A percentile compares a stretch with the other conserved stretches of the same genome.
Conservation (phyloP, 2,329 filamentous ascomycete species). For the Phialocephala subalpina region DNA sequence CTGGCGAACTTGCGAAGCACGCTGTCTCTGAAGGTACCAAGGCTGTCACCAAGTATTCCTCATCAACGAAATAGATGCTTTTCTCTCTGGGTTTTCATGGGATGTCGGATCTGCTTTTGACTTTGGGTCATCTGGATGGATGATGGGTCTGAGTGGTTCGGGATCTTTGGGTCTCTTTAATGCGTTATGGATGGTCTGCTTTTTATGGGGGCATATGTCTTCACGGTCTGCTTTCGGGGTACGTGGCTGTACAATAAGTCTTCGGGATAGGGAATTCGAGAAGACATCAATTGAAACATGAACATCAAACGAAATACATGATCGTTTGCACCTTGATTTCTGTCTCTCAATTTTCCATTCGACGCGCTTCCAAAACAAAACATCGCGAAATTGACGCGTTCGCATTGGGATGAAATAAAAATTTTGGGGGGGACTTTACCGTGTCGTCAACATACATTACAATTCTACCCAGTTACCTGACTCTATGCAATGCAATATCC, state of each 20-base stretch:
- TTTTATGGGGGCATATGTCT: constrained; percentile 72
- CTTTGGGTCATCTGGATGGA: constrained; percentile 48
- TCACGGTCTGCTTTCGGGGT: constrained; percentile 73
- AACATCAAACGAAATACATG: constrained; percentile 29
- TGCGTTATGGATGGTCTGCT: constrained; percentile 77
- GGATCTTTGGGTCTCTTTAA: constrained; percentile 57
- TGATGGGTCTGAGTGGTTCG: constrained; percentile 40
- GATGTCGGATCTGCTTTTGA: constrained; percentile 59
- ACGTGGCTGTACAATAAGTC: constrained; percentile 75
- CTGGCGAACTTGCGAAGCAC: constrained; percentile 99
- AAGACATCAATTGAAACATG: constrained; percentile 43
- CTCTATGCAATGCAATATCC: neutral
- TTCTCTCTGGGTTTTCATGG: constrained; percentile 64
- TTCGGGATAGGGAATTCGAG: constrained; percentile 45
- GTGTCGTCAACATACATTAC: neutral
- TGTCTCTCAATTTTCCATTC: neutral
- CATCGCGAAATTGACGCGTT: neutral
- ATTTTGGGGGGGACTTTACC: neutral
- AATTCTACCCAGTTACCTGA: neutral
- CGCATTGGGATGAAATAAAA: neutral
- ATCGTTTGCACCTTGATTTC: neutral
- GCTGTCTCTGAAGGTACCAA: constrained; percentile 99
- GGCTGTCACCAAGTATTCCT: constrained; percentile 99
- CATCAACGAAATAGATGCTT: constrained; percentile 90
- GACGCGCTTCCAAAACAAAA: neutral